Evolutionary conservation across 2,329 filamentous ascomycete genomes (phyloP), one percentile per base, ranked within the genome.

Genomic region (Cytospora leucostoma): DNA sequence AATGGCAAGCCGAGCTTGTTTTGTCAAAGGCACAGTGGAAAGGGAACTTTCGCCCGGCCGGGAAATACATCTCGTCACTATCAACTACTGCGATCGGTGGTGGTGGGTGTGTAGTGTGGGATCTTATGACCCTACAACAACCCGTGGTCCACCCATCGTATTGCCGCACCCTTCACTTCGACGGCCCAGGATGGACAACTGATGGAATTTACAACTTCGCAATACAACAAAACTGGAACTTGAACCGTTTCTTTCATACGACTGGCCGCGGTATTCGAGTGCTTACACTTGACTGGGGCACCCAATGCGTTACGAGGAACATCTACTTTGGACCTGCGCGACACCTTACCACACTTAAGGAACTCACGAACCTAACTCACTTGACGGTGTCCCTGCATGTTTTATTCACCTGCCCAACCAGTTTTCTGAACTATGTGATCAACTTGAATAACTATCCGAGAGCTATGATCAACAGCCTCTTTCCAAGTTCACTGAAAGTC

Each of bases 301-400:
- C 21, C 8, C 32, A 54, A 2, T 17, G 15, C 37, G 3, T 11
- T 15, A 35, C 19, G 13, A 44, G 7, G 40, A 19, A 7, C 17
- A 44, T 44, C 7, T 27, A 33, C 7, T 33, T 60, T 7, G 50
- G 50, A 2, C 58, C 37, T 0, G 13, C 32, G 11, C 37, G 27
- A 2, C 19, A 13, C 12, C 44, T 60, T 17, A 53, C 58, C 6
- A 12, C 58, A n/a, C 58, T 60, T 7, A 51, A 38, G 4, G 27
- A 37, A 33, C 50, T 60, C 50, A 37, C 58, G 6, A 27, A 35
- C 32, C 17, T 60, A 12, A 54, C 50, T 3, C 58, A 60, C 13
- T 33, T 60, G 13, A 60, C 50, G n/a, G 17, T 60, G 13, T 60
- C 58, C 7, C 47, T 60, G 51, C 50, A 54, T 10, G 32, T 60